Conservation (phyloP, 768 basidiomycete species). For the Sporobolomyces pararoseus region DNA sequence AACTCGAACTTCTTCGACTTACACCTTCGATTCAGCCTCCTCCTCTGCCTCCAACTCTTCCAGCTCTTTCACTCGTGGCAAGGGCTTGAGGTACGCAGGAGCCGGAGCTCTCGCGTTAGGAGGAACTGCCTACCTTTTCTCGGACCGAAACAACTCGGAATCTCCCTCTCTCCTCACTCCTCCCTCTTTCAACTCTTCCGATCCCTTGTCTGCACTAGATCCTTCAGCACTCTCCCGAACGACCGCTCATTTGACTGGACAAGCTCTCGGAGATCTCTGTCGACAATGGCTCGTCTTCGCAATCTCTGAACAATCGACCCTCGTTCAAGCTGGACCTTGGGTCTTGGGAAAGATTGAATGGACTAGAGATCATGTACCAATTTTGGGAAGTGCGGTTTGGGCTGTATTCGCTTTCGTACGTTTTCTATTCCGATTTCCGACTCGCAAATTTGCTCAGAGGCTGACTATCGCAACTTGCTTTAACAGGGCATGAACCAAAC, state of each 20-base stretch:
- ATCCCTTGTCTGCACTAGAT: slow-evolving; percentile 38
- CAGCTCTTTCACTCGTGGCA: too few species aligned
- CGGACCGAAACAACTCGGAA: too few species aligned
- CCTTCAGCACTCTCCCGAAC: slow-evolving; percentile 13
- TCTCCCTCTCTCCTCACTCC: background rate
- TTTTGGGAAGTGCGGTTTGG: slow-evolving; percentile 36
- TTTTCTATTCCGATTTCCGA: background rate
- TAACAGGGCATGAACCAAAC: slow-evolving; percentile 43
- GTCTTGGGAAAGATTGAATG: slow-evolving; percentile 36
- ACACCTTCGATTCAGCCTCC: background rate
- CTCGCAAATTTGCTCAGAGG: too few species aligned
- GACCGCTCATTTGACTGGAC: slow-evolving; percentile 25
- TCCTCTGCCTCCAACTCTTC: background rate
- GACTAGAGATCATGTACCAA: slow-evolving; percentile 34
- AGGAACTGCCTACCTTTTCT: background rate
- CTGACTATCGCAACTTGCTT: too few species aligned
- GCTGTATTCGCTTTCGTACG: slow-evolving; percentile 30
- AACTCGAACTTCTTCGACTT: background rate
- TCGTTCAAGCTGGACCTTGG: slow-evolving; percentile 38
- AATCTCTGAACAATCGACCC: slow-evolving; percentile 18
- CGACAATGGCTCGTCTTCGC: slow-evolving; percentile 41
- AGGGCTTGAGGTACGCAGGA: background rate
- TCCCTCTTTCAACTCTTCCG: slow-evolving; percentile 1
- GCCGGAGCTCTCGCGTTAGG: background rate
- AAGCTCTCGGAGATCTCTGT: slow-evolving; percentile 19